A percentile compares a stretch with the other conserved stretches of the same genome.
Conservation (phyloP, 768 basidiomycete species). For the Mycena alexandri region DNA sequence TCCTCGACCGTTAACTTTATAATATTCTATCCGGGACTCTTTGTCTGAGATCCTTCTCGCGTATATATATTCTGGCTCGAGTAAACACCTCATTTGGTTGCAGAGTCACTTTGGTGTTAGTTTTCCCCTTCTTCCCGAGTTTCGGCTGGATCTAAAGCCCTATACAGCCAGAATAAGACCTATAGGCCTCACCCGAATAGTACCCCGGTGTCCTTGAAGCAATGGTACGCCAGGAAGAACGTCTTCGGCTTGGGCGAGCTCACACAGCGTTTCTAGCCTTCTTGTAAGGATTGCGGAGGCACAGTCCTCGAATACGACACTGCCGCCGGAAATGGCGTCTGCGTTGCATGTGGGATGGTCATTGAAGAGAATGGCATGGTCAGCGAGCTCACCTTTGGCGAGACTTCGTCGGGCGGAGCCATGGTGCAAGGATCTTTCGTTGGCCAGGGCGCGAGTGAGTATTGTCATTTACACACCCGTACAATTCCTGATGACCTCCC, state of each 20-base stretch:
- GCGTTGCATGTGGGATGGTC: constrained; percentile 88
- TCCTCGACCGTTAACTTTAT: not conserved
- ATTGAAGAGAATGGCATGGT: constrained; percentile 95
- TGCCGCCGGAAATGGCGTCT: constrained; percentile 88
- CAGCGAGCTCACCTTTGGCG: constrained; percentile 95
- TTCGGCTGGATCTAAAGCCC: not conserved
- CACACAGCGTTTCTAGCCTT: constrained; percentile 55
- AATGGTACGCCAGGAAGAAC: constrained; percentile 25
- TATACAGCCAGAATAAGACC: constrained; percentile 1
- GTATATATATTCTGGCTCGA: not conserved
- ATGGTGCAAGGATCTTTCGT: constrained; percentile 97
- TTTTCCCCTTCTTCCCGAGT: constrained; percentile 3
- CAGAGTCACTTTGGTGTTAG: constrained; percentile 11
- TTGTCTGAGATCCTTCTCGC: not conserved
- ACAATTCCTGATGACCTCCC: not conserved
- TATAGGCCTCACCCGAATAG: not conserved
- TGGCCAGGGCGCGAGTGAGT: constrained; percentile 88
- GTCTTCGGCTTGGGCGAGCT: not conserved
- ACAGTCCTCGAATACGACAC: constrained; percentile 89
- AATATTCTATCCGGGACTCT: not conserved
- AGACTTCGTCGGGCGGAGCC: constrained; percentile 90
- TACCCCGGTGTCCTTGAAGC: not conserved
- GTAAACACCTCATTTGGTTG: not conserved
- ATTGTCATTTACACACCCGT: constrained; percentile 16
- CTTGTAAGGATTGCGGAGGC: constrained; percentile 84